Conservation (phyloP, 164 flowering plant species). For the Berberis thunbergii region DNA sequence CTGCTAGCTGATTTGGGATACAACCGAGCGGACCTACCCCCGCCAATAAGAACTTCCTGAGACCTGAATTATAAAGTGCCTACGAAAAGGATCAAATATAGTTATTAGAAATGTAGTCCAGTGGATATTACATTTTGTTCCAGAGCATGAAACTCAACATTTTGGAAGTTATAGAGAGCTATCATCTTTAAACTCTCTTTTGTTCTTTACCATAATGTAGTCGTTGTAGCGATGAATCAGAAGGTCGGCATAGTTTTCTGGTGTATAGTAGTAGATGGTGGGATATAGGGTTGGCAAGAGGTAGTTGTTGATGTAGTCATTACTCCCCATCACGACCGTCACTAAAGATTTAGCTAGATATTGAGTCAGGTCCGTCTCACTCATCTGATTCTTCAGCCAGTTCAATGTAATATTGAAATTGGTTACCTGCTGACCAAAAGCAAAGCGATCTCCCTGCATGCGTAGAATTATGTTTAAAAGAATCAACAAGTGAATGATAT, state of each 20-base stretch:
- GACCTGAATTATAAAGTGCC: conserved; percentile 11
- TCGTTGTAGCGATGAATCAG: conserved; percentile 5
- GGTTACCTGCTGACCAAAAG: conserved; percentile 30
- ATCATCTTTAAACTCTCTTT: no score
- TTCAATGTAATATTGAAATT: conserved; percentile 24
- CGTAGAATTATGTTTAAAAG: neutral
- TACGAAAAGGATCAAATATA: neutral
- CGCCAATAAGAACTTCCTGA: conserved; percentile 8
- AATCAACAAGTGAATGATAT: neutral
- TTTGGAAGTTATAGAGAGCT: neutral
- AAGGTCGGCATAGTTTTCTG: conserved; percentile 10
- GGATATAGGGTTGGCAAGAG: conserved; percentile 35
- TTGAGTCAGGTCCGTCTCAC: conserved; percentile 33
- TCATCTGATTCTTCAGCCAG: conserved; percentile 21
- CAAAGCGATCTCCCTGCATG: conserved; percentile 24
- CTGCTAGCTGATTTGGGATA: conserved; percentile 12
- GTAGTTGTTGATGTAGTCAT: conserved; percentile 66
- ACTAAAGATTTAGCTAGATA: conserved; percentile 54
- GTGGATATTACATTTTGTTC: neutral
- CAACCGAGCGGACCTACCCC: conserved; percentile 15
- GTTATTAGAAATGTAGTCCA: neutral
- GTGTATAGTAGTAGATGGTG: conserved; percentile 5
- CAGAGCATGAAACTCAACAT: neutral
- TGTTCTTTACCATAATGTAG: conserved; percentile 3
- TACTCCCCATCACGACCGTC: conserved; percentile 51